Conservation (phyloP, 768 basidiomycete genomes). For the Rhizopogon sp. region DNA sequence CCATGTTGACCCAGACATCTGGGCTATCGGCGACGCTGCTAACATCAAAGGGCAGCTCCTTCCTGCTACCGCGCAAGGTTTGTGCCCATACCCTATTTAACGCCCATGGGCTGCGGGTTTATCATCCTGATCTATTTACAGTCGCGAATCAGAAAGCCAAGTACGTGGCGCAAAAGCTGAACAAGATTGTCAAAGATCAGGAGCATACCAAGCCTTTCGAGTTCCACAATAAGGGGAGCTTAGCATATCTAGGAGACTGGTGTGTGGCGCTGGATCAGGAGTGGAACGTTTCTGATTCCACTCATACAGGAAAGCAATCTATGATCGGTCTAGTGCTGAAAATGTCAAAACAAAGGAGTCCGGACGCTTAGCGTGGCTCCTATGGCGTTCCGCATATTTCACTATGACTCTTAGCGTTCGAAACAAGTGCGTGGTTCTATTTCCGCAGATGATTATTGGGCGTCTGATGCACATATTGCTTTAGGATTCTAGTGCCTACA, state of each 20-base stretch:
- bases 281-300: constrained; percentile 4
- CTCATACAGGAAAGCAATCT: constrained; percentile 63
- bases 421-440: constrained; percentile 50
- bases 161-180: constrained; percentile 63
- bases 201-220: constrained; percentile 49
- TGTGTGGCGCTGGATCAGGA: constrained; percentile 22
- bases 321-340: constrained; percentile 54
- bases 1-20: constrained; percentile 60
- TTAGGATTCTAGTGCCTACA: constrained; percentile 59
- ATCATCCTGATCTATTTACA: constrained; percentile 20
- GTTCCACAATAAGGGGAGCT: constrained; percentile 67
- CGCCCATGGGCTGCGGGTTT: constrained; percentile 17
- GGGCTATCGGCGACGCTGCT: constrained; percentile 78
- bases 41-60: constrained; percentile 51
- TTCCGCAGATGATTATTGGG: constrained; percentile 3
- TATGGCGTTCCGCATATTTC: constrained; percentile 81
- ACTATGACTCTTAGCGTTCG: constrained; percentile 68
- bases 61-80: constrained; percentile 85
- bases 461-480: constrained; percentile 6
- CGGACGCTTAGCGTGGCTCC: constrained; percentile 68
- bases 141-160: constrained; percentile 77
- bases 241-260: constrained; percentile 82
- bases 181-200: constrained; percentile 51
- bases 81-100: constrained; percentile 11
- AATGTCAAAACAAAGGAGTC: constrained; percentile 53